phyloP scores from a whole-genome alignment of 2,329 filamentous ascomycete genomes.

The Fusarium goolgardi region DNA sequence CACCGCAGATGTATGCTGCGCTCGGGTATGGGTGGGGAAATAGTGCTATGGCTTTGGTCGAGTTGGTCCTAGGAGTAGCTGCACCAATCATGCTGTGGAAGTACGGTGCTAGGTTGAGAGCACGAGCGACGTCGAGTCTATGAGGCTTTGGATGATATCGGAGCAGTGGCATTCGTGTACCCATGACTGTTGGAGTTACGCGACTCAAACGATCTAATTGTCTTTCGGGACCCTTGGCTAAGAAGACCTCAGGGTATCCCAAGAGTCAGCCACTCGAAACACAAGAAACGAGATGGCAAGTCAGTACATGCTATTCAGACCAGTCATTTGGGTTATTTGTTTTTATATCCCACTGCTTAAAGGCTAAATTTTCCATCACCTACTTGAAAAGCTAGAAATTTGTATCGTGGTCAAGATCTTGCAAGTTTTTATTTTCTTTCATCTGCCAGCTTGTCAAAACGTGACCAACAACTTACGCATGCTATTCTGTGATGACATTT shows the following conservation, averaged over 20 bases:
- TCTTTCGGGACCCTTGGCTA: neutral
- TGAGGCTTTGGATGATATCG: neutral
- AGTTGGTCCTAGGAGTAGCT: constrained; percentile 53
- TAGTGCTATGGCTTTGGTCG: constrained; percentile 53
- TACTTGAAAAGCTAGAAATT: rapidly evolving
- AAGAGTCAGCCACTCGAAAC: neutral
- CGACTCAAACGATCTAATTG: too few relatives aligned
- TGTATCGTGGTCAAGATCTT: too few relatives aligned
- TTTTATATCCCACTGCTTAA: rapidly evolving
- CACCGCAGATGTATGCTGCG: constrained; percentile 53
- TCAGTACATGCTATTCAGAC: neutral
- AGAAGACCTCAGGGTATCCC: too few relatives aligned
- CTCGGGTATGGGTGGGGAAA: constrained; percentile 57
- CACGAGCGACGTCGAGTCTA: constrained; percentile 13
- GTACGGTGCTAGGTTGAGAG: constrained; percentile 53
- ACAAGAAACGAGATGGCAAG: neutral
- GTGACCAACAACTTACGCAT: neutral
- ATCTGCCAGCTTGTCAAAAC: neutral
- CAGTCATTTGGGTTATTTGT: neutral
- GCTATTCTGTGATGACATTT: neutral
- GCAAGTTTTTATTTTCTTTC: neutral
- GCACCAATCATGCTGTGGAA: constrained; percentile 56
- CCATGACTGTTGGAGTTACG: neutral
- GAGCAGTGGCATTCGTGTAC: neutral
- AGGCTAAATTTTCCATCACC: rapidly evolving